Conservation (phyloP, 73 alveolate species). For the Tetrahymena malaccensis region DNA sequence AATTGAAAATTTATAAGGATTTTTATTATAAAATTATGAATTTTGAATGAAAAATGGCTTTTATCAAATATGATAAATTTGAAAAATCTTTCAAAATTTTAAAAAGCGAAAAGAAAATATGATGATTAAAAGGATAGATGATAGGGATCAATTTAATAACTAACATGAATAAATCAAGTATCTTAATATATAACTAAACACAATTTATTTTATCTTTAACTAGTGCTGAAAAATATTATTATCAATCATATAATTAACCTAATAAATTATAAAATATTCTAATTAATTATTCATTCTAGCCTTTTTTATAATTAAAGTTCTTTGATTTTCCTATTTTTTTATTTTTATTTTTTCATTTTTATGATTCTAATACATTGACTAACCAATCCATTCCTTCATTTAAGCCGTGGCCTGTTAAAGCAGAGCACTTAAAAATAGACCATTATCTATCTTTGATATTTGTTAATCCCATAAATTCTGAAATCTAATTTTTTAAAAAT, state of each 20-base stretch:
- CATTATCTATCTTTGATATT: constrained; percentile 59
- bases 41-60: too few relatives aligned
- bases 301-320: not conserved
- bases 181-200: not conserved
- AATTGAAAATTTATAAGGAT: too few relatives aligned
- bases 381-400: constrained; percentile 40
- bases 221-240: not conserved
- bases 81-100: not conserved
- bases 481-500: not conserved
- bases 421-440: constrained; percentile 50
- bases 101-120: not conserved
- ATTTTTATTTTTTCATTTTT: not conserved
- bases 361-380: constrained; percentile 8
- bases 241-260: too few relatives aligned
- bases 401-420: constrained; percentile 36
- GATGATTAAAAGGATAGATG: not conserved
- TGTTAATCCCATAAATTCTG: constrained; percentile 39
- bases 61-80: not conserved
- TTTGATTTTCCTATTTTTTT: not conserved
- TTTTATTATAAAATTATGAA: too few relatives aligned
- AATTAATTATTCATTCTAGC: not conserved
- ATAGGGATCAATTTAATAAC: too few relatives aligned
- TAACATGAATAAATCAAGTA: not conserved
- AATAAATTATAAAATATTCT: not conserved
- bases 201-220: not conserved